These are phyloP conservation scores for Tolypocladium sp. DNA, from an alignment of 2,329 filamentous ascomycete genomes.

Conservation along the genomic window DNA sequence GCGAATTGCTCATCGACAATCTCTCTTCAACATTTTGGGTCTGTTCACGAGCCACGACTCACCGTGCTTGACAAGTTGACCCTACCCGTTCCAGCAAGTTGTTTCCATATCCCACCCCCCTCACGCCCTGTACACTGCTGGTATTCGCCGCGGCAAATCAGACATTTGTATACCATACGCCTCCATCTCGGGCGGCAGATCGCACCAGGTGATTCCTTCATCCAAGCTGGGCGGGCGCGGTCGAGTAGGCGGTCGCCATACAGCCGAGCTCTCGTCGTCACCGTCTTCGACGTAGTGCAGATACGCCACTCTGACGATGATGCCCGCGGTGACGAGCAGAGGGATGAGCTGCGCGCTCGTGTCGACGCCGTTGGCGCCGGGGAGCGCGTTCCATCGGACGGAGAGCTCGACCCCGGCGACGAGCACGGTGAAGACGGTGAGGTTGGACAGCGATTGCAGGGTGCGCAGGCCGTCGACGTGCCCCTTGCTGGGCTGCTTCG, in stretches of 20 bases:
- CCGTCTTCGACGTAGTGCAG: slow-evolving; percentile 9
- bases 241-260: neutral
- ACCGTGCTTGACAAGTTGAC: too few relatives aligned
- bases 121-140: neutral
- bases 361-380: slow-evolving; percentile 12
- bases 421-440: slow-evolving; percentile 17
- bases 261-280: neutral
- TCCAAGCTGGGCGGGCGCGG: neutral
- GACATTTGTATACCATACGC: neutral
- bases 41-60: too few relatives aligned
- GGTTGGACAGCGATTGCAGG: slow-evolving; percentile 8
- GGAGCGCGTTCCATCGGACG: slow-evolving; percentile 22
- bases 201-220: neutral
- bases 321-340: slow-evolving; percentile 18
- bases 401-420: slow-evolving; percentile 22
- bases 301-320: slow-evolving; percentile 16
- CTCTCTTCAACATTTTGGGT: too few relatives aligned
- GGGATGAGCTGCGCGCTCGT: slow-evolving; percentile 21
- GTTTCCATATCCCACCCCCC: neutral
- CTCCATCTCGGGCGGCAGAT: neutral
- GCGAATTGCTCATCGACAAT: neutral
- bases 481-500: neutral
- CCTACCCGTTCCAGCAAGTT: too few relatives aligned
- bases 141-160: neutral
- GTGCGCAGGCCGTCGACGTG: neutral